These are phyloP conservation scores for Lepidium africanum DNA, from an alignment of 345 rosid genomes.

Conservation along the genomic window DNA sequence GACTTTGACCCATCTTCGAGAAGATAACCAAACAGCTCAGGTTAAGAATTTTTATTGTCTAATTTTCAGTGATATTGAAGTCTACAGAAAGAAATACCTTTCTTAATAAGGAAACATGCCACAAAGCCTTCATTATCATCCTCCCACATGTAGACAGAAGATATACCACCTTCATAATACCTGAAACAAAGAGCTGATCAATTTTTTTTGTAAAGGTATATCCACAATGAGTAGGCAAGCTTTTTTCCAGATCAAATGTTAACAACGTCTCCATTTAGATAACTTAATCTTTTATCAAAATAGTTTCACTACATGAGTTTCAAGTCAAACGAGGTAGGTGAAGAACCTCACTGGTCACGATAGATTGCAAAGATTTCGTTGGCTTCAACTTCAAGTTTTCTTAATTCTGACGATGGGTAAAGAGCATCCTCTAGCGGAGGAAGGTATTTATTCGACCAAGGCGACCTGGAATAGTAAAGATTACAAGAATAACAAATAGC, in stretches of 20 bases:
- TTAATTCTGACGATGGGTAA: constrained; percentile 64
- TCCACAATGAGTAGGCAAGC: neutral
- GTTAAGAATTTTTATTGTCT: neutral
- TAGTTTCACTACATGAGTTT: neutral
- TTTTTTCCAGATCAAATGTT: neutral
- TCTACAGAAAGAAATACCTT: constrained; percentile 43
- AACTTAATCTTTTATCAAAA: neutral
- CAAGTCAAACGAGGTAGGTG: constrained; percentile 50
- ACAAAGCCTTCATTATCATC: constrained; percentile 89
- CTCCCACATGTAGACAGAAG: constrained; percentile 98
- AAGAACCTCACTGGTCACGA: constrained; percentile 99
- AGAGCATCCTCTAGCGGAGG: constrained; percentile 77
- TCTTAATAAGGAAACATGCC: constrained; percentile 87
- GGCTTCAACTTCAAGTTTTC: constrained; percentile 90
- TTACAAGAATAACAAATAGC: neutral
- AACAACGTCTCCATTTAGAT: neutral
- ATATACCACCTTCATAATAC: constrained; percentile 98
- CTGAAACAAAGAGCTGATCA: constrained; percentile 40
- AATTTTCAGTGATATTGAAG: neutral
- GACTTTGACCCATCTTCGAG: constrained; percentile 81
- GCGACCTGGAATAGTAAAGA: constrained; percentile 49
- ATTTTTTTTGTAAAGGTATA: neutral
- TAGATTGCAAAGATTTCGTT: constrained; percentile 80
- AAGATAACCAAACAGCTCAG: constrained; percentile 9
- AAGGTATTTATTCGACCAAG: constrained; percentile 87